Evolutionary conservation across 2,329 filamentous ascomycete species (phyloP).

Genomic region (Chaetomium sp.): DNA sequence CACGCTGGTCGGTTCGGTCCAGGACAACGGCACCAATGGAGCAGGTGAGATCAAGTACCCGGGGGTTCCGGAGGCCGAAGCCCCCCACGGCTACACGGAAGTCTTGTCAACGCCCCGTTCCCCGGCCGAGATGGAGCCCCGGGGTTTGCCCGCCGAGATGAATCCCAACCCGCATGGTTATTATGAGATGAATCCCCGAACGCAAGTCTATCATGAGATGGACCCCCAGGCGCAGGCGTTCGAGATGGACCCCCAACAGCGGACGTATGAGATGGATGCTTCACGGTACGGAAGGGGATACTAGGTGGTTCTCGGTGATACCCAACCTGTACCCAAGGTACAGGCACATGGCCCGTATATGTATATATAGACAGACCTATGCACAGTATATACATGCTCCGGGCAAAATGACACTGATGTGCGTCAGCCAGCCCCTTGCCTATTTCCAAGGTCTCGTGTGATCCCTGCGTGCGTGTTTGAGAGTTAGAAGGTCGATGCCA

Average conservation of each 20-base stretch:
- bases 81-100: background rate
- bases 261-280: background rate
- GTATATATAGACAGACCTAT: background rate
- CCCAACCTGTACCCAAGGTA: background rate
- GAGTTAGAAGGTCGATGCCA: background rate
- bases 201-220: background rate
- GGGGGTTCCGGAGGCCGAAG: background rate
- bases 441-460: background rate
- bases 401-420: background rate
- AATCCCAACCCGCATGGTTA: background rate
- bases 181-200: background rate
- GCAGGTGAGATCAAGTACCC: background rate
- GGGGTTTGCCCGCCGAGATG: background rate
- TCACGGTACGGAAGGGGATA: background rate
- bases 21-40: background rate
- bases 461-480: background rate
- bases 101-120: background rate
- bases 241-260: background rate
- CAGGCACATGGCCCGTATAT: background rate
- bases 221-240: background rate
- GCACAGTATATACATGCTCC: background rate
- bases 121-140: background rate
- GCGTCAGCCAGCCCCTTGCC: background rate
- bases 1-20: background rate
- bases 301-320: background rate